These are phyloP conservation scores for Fraxinus platypoda DNA, from an alignment of 305 asterid genomes.

Conservation along the genomic window DNA sequence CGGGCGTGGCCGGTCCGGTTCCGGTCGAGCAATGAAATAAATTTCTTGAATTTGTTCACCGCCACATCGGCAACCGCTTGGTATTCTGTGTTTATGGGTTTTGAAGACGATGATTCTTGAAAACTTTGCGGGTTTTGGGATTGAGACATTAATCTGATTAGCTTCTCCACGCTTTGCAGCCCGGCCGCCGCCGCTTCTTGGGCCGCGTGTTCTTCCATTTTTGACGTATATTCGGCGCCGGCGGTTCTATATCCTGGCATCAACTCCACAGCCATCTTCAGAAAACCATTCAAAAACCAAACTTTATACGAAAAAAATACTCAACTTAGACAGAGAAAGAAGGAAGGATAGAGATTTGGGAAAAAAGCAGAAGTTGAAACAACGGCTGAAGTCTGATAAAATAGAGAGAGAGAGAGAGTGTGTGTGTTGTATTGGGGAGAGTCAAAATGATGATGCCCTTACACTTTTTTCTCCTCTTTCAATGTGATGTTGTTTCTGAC, in stretches of 20 bases:
- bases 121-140: slow-evolving; percentile 31
- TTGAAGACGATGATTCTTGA: slow-evolving; percentile 25
- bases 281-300: slow-evolving; percentile 17
- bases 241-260: slow-evolving; percentile 45
- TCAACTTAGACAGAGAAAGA: background rate
- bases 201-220: slow-evolving; percentile 60
- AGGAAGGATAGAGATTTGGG: slow-evolving; percentile 20
- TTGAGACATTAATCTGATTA: slow-evolving; percentile 55
- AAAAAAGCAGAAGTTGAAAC: slow-evolving; percentile 24
- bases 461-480: slow-evolving; percentile 23
- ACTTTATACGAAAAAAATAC: background rate
- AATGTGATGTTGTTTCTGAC: slow-evolving; percentile 45
- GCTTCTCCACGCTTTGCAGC: slow-evolving; percentile 67
- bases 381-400: slow-evolving; percentile 22
- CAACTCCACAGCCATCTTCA: slow-evolving; percentile 60
- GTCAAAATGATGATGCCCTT: slow-evolving; percentile 54
- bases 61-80: slow-evolving; percentile 65
- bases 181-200: slow-evolving; percentile 79
- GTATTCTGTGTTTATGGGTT: slow-evolving; percentile 34
- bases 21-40: slow-evolving; percentile 62
- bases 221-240: slow-evolving; percentile 25
- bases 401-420: slow-evolving; percentile 6
- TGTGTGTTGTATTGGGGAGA: slow-evolving; percentile 14
- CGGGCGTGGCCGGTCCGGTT: slow-evolving; percentile 82
- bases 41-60: slow-evolving; percentile 60